Evolutionary conservation across 2,329 filamentous ascomycete genomes (phyloP).

Genomic region (Thelonectria blattea): DNA sequence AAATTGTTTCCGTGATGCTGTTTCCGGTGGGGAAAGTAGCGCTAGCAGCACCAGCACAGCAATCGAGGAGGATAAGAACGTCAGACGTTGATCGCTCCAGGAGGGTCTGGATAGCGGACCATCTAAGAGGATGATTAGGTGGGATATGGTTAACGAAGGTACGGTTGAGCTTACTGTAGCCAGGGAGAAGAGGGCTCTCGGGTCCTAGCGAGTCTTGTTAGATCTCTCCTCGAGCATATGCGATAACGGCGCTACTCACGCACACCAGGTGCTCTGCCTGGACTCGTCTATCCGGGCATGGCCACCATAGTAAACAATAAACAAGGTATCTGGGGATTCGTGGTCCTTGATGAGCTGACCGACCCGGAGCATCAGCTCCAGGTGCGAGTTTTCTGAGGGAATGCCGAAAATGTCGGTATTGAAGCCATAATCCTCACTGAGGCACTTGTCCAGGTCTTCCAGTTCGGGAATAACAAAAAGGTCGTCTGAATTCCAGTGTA

Average conservation of each 20-base stretch:
- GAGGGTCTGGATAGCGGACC: slow-evolving; percentile 66
- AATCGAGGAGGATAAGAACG: slow-evolving; percentile 64
- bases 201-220: slow-evolving; percentile 44
- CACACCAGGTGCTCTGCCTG: slow-evolving; percentile 66
- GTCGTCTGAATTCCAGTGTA: slow-evolving; percentile 65
- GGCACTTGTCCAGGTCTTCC: slow-evolving; percentile 60
- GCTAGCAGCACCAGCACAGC: slow-evolving; percentile 65
- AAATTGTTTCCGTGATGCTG: slow-evolving; percentile 67
- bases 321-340: slow-evolving; percentile 61
- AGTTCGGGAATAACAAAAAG: slow-evolving; percentile 64
- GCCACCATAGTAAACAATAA: slow-evolving; percentile 65
- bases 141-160: not conserved
- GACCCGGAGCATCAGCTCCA: slow-evolving; percentile 63
- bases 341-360: slow-evolving; percentile 63
- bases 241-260: slow-evolving; percentile 47
- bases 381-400: slow-evolving; percentile 62
- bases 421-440: slow-evolving; percentile 62
- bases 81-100: slow-evolving; percentile 63
- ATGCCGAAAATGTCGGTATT: slow-evolving; percentile 64
- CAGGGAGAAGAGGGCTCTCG: slow-evolving; percentile 59
- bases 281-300: slow-evolving; percentile 66
- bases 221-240: not conserved
- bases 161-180: slow-evolving; percentile 53
- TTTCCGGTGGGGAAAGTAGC: slow-evolving; percentile 63
- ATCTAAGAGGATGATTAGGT: slow-evolving; percentile 43